Conservation (phyloP, 2,329 filamentous ascomycete species). For the Rhexocercosporidium sp. region DNA sequence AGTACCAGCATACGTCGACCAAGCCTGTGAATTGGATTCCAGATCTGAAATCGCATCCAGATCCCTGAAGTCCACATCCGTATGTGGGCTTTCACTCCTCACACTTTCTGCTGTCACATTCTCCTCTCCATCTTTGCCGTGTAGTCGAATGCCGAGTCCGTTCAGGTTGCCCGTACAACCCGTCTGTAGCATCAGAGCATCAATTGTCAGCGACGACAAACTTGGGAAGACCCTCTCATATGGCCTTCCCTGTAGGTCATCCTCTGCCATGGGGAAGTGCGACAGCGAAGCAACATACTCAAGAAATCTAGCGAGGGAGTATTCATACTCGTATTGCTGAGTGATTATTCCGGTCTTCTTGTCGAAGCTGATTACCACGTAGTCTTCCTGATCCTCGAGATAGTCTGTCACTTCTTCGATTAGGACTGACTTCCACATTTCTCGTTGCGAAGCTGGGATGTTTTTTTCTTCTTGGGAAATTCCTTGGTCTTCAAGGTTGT, state of each 20-base stretch:
- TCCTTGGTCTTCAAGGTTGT: too few relatives aligned
- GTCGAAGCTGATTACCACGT: not conserved
- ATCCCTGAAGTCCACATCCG: not conserved
- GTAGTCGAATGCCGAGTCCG: too few relatives aligned
- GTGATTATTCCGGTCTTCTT: not conserved
- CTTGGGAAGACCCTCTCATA: not conserved
- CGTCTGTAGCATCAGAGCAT: too few relatives aligned
- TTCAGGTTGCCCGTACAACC: too few relatives aligned
- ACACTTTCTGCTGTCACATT: not conserved
- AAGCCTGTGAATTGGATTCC: not conserved
- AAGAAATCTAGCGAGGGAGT: not conserved
- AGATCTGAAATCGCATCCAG: not conserved
- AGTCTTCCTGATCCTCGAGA: not conserved
- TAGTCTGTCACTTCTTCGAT: not conserved
- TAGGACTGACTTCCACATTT: not conserved
- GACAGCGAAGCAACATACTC: not conserved
- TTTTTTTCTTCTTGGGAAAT: not conserved
- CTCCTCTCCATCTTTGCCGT: not conserved
- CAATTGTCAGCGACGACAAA: too few relatives aligned
- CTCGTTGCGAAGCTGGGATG: not conserved
- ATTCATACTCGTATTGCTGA: conserved; percentile 1
- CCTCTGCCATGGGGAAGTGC: not conserved
- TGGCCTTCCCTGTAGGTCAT: too few relatives aligned
- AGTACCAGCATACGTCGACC: not conserved
- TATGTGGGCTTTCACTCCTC: not conserved